These are phyloP conservation scores for Nakaseomyces nivariensis DNA, from an alignment of 1,139 yeast species.

Conservation along the genomic window DNA sequence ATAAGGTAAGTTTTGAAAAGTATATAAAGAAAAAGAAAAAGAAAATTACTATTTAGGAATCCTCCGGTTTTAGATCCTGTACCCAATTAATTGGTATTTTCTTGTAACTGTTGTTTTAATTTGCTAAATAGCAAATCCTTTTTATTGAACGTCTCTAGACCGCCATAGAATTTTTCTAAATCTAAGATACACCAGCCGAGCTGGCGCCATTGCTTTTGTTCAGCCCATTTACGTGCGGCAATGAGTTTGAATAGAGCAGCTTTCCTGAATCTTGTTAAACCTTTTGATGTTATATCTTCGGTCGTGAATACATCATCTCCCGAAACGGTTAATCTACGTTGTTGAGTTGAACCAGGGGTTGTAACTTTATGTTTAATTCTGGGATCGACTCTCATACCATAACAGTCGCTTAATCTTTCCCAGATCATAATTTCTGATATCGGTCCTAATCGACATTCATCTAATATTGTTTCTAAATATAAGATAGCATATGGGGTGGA, in stretches of 20 bases:
- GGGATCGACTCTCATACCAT: slow-evolving; percentile 26
- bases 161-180: slow-evolving; percentile 15
- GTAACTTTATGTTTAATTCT: slow-evolving; percentile 20
- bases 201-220: slow-evolving; percentile 26
- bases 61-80: slow-evolving; percentile 1
- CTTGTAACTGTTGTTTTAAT: slow-evolving; percentile 9
- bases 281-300: slow-evolving; percentile 39
- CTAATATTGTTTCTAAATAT: slow-evolving; percentile 32
- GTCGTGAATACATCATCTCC: slow-evolving; percentile 21
- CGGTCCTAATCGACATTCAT: slow-evolving; percentile 26
- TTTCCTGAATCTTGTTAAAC: slow-evolving; percentile 57
- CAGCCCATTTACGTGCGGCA: slow-evolving; percentile 66
- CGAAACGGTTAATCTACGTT: slow-evolving; percentile 6
- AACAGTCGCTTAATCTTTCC: slow-evolving; percentile 41
- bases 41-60: neutral
- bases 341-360: slow-evolving; percentile 3
- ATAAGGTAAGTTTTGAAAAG: neutral
- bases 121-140: slow-evolving; percentile 20
- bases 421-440: slow-evolving; percentile 35
- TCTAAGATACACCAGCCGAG: slow-evolving; percentile 26
- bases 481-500: slow-evolving; percentile 33
- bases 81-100: neutral
- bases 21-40: neutral
- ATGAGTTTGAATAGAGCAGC: slow-evolving; percentile 71
- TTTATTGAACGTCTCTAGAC: slow-evolving; percentile 13